Evolutionary conservation across 805 yeast species (phyloP).

Genomic region (Zygotorulaspora sp.): DNA sequence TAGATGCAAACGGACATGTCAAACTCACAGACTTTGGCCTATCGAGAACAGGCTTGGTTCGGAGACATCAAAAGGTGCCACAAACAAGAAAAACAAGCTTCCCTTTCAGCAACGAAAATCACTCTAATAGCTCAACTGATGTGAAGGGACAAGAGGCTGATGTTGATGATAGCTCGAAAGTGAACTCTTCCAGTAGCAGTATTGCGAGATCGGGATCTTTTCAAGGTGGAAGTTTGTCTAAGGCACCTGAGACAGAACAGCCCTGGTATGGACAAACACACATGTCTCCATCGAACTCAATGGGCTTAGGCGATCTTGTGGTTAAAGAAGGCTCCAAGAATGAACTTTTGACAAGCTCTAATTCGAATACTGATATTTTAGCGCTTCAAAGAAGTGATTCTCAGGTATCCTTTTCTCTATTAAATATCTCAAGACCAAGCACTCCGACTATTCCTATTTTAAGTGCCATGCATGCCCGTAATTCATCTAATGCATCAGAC

Average conservation of each 20-base stretch:
- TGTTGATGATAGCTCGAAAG: neutral
- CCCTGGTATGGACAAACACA: slow-evolving; percentile 1
- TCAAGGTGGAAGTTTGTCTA: slow-evolving; percentile 10
- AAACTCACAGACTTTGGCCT: slow-evolving; percentile 94
- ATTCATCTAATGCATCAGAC: slow-evolving; percentile 38
- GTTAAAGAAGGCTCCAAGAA: slow-evolving; percentile 15
- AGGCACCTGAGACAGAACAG: slow-evolving; percentile 7
- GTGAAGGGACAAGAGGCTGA: slow-evolving; percentile 1
- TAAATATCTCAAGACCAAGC: slow-evolving; percentile 28
- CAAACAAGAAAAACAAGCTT: slow-evolving; percentile 11
- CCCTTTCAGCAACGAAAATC: slow-evolving; percentile 6
- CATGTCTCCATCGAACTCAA: neutral
- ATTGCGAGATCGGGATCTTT: slow-evolving; percentile 3
- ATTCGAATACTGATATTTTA: slow-evolving; percentile 22
- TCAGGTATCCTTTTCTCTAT: slow-evolving; percentile 27
- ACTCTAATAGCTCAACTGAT: slow-evolving; percentile 8
- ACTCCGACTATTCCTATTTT: slow-evolving; percentile 26
- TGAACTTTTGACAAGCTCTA: slow-evolving; percentile 19
- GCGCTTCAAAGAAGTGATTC: slow-evolving; percentile 31
- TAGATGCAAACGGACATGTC: slow-evolving; percentile 82
- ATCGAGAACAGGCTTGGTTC: slow-evolving; percentile 80
- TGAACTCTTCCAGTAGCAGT: slow-evolving; percentile 6
- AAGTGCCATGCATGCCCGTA: slow-evolving; percentile 13
- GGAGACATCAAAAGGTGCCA: slow-evolving; percentile 54
- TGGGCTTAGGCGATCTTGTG: slow-evolving; percentile 4